phyloP scores from a whole-genome alignment of 345 rosid genomes.

The Citrus hindsii region DNA sequence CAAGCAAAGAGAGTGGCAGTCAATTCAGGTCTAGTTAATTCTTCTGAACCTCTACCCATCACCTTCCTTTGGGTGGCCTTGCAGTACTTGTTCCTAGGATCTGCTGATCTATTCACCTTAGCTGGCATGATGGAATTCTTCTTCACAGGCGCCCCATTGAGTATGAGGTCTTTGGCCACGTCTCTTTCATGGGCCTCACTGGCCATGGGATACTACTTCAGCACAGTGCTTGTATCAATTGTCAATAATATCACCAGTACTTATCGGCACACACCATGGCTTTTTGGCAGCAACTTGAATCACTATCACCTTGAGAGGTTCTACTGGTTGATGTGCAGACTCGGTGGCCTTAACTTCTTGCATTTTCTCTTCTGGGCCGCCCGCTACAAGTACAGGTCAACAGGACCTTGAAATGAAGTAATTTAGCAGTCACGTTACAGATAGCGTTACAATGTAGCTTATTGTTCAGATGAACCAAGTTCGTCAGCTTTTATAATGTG shows the following conservation, averaged over 20 bases:
- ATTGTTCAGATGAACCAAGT: background rate
- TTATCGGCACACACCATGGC: slow-evolving; percentile 55
- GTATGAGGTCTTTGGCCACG: slow-evolving; percentile 89
- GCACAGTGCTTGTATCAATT: slow-evolving; percentile 66
- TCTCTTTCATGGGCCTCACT: slow-evolving; percentile 94
- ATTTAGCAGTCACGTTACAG: background rate
- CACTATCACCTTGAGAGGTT: slow-evolving; percentile 77
- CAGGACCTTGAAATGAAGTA: background rate
- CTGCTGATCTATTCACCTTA: slow-evolving; percentile 91
- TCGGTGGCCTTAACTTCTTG: slow-evolving; percentile 65
- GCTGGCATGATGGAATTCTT: slow-evolving; percentile 95
- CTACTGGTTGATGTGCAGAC: slow-evolving; percentile 83
- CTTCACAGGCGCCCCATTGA: slow-evolving; percentile 78
- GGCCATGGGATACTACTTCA: slow-evolving; percentile 88
- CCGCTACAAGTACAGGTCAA: slow-evolving; percentile 58
- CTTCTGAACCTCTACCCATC: slow-evolving; percentile 62
- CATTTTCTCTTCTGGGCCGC: slow-evolving; percentile 82
- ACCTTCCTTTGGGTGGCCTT: slow-evolving; percentile 86
- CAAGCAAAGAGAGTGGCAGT: slow-evolving; percentile 47
- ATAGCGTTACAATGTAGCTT: background rate
- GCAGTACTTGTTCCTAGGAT: slow-evolving; percentile 88
- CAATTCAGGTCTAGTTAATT: slow-evolving; percentile 28
- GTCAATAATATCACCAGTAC: slow-evolving; percentile 49
- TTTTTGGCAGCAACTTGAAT: slow-evolving; percentile 69
- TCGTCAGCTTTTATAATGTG: background rate